phyloP scores from a whole-genome alignment of 1,139 yeast species.

The Magnusiomyces paraingens region DNA sequence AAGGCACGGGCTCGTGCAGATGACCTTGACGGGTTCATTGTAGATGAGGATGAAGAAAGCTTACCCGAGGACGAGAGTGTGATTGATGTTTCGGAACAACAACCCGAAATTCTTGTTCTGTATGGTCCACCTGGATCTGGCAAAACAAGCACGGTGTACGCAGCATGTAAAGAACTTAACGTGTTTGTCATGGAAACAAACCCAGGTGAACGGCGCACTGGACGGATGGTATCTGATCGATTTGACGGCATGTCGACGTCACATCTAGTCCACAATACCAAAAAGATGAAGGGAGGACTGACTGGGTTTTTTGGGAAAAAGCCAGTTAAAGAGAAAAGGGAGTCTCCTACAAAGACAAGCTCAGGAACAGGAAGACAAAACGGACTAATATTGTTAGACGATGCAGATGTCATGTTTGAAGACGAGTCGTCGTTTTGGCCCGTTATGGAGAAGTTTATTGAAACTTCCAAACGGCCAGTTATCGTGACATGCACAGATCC shows the following conservation, averaged over 20 bases:
- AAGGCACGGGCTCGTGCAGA: constrained; percentile 17
- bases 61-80: constrained; percentile 25
- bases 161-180: constrained; percentile 54
- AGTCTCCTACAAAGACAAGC: constrained; percentile 22
- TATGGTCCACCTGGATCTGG: constrained; percentile 74
- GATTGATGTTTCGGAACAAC: constrained; percentile 22
- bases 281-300: background rate
- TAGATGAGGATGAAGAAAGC: constrained; percentile 33
- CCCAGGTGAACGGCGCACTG: constrained; percentile 63
- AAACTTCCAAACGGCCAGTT: constrained; percentile 70
- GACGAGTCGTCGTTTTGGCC: constrained; percentile 80
- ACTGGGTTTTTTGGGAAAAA: background rate
- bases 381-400: constrained; percentile 75
- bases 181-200: constrained; percentile 83
- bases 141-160: constrained; percentile 68
- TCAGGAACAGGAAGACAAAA: constrained; percentile 34
- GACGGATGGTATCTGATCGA: constrained; percentile 58
- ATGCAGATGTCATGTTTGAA: constrained; percentile 75
- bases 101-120: constrained; percentile 42
- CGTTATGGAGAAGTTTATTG: constrained; percentile 50
- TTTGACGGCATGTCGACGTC: constrained; percentile 81
- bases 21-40: constrained; percentile 42
- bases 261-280: constrained; percentile 53
- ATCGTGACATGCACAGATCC: constrained; percentile 65
- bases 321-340: background rate